Evolutionary conservation across 352 stramenopile genomes (phyloP), one percentile per base, ranked within the genome.

Genomic region (Globisporangium barbulae): DNA sequence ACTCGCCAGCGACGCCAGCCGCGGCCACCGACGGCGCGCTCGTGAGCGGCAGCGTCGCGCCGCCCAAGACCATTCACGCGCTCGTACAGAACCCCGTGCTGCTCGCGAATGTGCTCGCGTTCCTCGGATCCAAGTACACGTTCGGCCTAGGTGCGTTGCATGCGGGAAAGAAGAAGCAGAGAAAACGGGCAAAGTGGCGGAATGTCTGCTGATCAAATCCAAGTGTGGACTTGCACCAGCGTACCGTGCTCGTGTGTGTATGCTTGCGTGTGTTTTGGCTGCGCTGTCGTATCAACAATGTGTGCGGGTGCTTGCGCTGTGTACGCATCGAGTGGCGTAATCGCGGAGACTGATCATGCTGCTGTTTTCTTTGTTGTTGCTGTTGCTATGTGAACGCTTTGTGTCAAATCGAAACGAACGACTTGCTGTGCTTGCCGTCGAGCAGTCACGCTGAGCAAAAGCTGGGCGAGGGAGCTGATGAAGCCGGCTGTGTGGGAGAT

Each of bases 401-500:
- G 41, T 12, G 39, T 6, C 15, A 1, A 19, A 47, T 8, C 41
- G 41, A 47, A 47, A 47, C 15, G 41, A 47, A 21, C 17, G 15
- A 42, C 35, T 37, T 41, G 0, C n/a, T 53, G 7, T 35, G 19
- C 1, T 37, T 41, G 21, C 2, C 6, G 10, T 9, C 19, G 21
- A 59, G 25, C 59, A 95, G 86, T 93, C 50, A 83, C 69, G 33
- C 37, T 93, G 54, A 93, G 81, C 59, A 78, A 73, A 19, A 84
- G 67, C 41, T 94, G 85, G 88, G 83, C 88, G 15, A 77, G 84
- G 28, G 85, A 92, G 57, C 76, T 96, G 63, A 92, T 91, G 79
- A 90, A 88, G 62, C 88, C 88, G 0, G 70, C 73, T 2, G 72
- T 94, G 47, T 96, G 88, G 88, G 88, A 96, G 64, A 86, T 93